phyloP scores from a whole-genome alignment of 1,139 yeast genomes.

The Diutina pseudorugosa region DNA sequence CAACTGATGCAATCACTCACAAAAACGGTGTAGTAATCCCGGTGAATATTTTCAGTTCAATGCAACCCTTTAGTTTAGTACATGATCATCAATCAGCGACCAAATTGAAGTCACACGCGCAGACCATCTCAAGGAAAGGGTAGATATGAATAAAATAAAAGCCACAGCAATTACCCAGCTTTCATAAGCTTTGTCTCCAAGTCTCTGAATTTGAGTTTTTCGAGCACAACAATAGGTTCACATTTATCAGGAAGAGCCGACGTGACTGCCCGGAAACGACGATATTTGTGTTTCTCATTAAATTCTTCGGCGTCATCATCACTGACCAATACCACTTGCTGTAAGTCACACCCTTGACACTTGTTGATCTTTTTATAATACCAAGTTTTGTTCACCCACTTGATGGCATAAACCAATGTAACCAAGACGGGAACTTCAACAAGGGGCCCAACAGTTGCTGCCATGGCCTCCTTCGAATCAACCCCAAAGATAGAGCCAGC shows the following conservation, averaged over 20 bases:
- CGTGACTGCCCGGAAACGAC: neutral
- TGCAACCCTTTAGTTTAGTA: too few relatives aligned
- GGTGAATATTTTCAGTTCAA: too few relatives aligned
- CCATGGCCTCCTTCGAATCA: slow-evolving; percentile 1
- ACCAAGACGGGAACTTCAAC: slow-evolving; percentile 2
- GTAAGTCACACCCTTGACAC: neutral
- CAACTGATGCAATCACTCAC: too few relatives aligned
- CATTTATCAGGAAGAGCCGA: neutral
- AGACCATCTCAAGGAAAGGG: neutral
- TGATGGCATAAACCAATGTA: neutral
- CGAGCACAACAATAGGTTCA: neutral
- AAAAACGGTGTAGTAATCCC: too few relatives aligned
- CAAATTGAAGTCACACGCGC: too few relatives aligned
- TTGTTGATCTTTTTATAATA: neutral
- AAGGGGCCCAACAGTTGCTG: neutral
- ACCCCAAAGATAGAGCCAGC: neutral
- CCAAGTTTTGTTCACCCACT: neutral
- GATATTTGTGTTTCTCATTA: neutral
- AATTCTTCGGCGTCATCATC: neutral
- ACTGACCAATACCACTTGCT: neutral
- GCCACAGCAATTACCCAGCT: neutral
- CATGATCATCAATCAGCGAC: too few relatives aligned
- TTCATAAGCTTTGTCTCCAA: neutral
- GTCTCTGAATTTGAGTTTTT: neutral
- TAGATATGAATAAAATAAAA: too few relatives aligned